phyloP scores from a whole-genome alignment of 2,329 filamentous ascomycete species.

The Cercospora citrullina region DNA sequence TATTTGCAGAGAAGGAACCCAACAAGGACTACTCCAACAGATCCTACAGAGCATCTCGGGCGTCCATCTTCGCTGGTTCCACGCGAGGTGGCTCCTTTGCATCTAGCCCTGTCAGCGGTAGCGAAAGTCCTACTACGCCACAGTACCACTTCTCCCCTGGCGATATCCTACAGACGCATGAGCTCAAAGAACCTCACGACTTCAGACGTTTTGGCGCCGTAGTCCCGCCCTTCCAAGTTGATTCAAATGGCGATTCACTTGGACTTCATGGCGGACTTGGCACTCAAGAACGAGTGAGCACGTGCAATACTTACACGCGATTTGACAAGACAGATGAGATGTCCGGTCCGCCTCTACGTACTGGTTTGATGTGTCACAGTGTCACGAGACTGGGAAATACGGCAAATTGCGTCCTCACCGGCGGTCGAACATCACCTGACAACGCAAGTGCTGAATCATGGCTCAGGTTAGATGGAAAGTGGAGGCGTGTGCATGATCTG shows the following conservation, averaged over 20 bases:
- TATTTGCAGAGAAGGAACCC: conserved; percentile 59
- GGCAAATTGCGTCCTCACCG: conserved; percentile 64
- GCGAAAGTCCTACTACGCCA: conserved; percentile 24
- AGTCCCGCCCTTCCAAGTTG: conserved; percentile 36
- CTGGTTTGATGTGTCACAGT: conserved; percentile 68
- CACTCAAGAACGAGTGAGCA: conserved; percentile 50
- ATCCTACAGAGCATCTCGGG: conserved; percentile 29
- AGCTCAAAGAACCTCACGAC: conserved; percentile 31
- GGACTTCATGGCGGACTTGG: conserved; percentile 50
- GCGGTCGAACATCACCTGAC: conserved; percentile 76
- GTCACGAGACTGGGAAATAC: conserved; percentile 63
- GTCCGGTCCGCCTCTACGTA: conserved; percentile 34
- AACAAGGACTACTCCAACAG: conserved; percentile 31
- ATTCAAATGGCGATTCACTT: conserved; percentile 35
- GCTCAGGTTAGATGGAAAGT: conserved; percentile 63
- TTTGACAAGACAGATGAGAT: conserved; percentile 31
- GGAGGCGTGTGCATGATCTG: conserved; percentile 66
- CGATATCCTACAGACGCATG: conserved; percentile 33
- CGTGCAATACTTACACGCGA: conserved; percentile 48
- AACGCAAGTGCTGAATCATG: conserved; percentile 72
- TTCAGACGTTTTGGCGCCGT: conserved; percentile 44
- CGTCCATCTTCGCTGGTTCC: conserved; percentile 28
- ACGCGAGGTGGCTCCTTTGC: conserved; percentile 22
- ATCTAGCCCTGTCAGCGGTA: conserved; percentile 22
- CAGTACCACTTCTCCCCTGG: conserved; percentile 30